Percentiles rank a stretch among this genome's conserved stretches.
Conservation (phyloP, 306 rosid species). For the Vicia faba region DNA sequence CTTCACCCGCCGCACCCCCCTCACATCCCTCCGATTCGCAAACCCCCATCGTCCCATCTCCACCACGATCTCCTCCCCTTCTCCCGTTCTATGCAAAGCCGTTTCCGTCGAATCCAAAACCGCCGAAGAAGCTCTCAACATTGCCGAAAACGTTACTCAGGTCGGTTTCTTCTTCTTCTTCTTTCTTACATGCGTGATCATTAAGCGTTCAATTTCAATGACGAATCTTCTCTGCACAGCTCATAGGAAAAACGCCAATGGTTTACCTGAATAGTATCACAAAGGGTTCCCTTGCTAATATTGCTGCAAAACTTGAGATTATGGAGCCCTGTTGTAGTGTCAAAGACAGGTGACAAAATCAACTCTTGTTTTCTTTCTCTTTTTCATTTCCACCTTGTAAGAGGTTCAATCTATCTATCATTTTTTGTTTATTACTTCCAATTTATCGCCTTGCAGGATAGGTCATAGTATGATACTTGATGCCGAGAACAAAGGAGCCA, state of each 20-base stretch:
- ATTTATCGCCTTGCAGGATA: slow-evolving; percentile 66
- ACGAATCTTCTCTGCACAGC: slow-evolving; percentile 50
- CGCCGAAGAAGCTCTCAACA: slow-evolving; percentile 78
- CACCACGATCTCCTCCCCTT: slow-evolving; percentile 38
- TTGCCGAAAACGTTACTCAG: slow-evolving; percentile 88
- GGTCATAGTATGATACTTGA: slow-evolving; percentile 89
- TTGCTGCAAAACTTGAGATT: slow-evolving; percentile 98
- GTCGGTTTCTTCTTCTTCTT: slow-evolving; percentile 3
- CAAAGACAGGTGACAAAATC: slow-evolving; percentile 78
- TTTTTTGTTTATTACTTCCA: slow-evolving; percentile 1
- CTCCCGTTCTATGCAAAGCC: slow-evolving; percentile 65
- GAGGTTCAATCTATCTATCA: slow-evolving; percentile 23
- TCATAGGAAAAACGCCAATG: slow-evolving; percentile 96
- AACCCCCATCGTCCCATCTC: neutral
- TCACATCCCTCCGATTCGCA: slow-evolving; percentile 25
- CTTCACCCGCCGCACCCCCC: slow-evolving; percentile 17
- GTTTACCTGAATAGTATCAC: slow-evolving; percentile 82
- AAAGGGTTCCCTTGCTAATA: slow-evolving; percentile 81
- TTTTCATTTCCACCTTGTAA: neutral
- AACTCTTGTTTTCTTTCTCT: neutral
- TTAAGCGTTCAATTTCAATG: neutral
- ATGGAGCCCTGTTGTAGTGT: slow-evolving; percentile 99
- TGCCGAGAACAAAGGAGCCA: slow-evolving; percentile 88
- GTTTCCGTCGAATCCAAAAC: slow-evolving; percentile 60
- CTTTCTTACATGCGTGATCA: too few species aligned